Base-by-base conservation (phyloP, 2,329 filamentous ascomycete species). In the Calonectria henricotiae region DNA sequence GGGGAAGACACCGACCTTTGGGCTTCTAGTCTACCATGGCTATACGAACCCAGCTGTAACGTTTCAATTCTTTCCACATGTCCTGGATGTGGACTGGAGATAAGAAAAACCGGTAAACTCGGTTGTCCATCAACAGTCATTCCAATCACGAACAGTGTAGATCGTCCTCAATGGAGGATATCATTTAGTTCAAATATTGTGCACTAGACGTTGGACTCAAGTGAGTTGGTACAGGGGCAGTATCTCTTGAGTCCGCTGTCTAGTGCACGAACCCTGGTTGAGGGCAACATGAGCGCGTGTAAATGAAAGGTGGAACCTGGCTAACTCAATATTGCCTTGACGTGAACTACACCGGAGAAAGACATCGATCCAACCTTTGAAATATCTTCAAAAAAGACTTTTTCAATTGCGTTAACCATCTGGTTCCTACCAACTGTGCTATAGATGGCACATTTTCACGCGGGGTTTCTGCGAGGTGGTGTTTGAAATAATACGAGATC, bases 11-110 rank as follows among this genome's bases (percentile, higher is more conserved):
- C 51, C 20, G 23, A 20, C 37, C 20, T 23, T 20, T 12, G 12
- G 32, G 5, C 13, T 39, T 5, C 51, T 32, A 25, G 23, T 27
- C 51, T 25, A 8, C 5, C 51, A 58, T 23, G 32, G 32, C 39
- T 39, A 11, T 32, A 20, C 51, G 39, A 39, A 15, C n/a, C 23
- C 11, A 20, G n/a, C 51, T 58, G 51, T 27, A 58, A 58, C 51
- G 51, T 58, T 23, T 58, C 32, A 58, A 20, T 17, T 3, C 13
- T 37, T 12, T 58, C 12, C 23, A 20, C 5, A 23, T 17, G 23
- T 39, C 20, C 11, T 20, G 13, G 35, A 7, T 3, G 12, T 8
- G 35, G 9, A 8, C 8, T n/a, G 23, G 35, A 12, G n/a, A 15
- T 12, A 25, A 13, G 23, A 23, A 20, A 20, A 7, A 23, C 9